A percentile compares a stretch with the other conserved stretches of the same genome.
Conservation (phyloP, 202 grass and related monocot genomes). For the Tripidium arundinaceum region DNA sequence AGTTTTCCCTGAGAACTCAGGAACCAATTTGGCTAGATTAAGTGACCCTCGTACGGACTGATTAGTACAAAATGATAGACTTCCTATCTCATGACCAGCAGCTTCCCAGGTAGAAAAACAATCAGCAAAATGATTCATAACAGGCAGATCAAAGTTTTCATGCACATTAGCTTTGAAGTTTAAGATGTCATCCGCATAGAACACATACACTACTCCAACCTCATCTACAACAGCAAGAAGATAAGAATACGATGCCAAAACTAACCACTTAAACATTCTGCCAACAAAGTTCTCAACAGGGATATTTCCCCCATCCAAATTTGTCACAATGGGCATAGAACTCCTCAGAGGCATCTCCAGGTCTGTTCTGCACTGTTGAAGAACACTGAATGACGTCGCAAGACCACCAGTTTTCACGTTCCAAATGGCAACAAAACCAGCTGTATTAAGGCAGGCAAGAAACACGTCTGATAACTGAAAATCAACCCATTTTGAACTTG, state of each 20-base stretch:
- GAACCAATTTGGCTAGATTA: slow-evolving; percentile 15
- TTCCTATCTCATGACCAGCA: slow-evolving; percentile 71
- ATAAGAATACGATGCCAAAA: slow-evolving; percentile 62
- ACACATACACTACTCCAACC: slow-evolving; percentile 66
- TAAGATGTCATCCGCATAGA: slow-evolving; percentile 68
- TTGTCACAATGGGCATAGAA: slow-evolving; percentile 10
- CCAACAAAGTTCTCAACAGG: slow-evolving; percentile 4
- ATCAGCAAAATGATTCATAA: slow-evolving; percentile 45
- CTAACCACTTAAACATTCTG: slow-evolving; percentile 62
- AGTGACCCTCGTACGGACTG: slow-evolving; percentile 28
- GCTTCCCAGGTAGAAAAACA: slow-evolving; percentile 63
- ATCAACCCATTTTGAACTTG: slow-evolving; percentile 66
- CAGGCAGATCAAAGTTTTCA: slow-evolving; percentile 30
- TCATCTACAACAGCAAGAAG: slow-evolving; percentile 73
- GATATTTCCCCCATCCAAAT: slow-evolving; percentile 27
- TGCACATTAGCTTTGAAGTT: slow-evolving; percentile 41
- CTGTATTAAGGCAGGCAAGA: slow-evolving; percentile 61
- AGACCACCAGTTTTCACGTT: slow-evolving; percentile 53
- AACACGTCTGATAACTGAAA: slow-evolving; percentile 84
- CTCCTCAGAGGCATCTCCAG: slow-evolving; percentile 24
- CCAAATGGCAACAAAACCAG: slow-evolving; percentile 74
- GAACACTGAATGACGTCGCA: slow-evolving; percentile 46
- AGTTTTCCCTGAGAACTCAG: slow-evolving; percentile 30
- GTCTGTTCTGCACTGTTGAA: slow-evolving; percentile 37
- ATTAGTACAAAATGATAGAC: slow-evolving; percentile 47